Evolutionary conservation across 768 basidiomycete species (phyloP).

Genomic region (Mycena chlorophos): DNA sequence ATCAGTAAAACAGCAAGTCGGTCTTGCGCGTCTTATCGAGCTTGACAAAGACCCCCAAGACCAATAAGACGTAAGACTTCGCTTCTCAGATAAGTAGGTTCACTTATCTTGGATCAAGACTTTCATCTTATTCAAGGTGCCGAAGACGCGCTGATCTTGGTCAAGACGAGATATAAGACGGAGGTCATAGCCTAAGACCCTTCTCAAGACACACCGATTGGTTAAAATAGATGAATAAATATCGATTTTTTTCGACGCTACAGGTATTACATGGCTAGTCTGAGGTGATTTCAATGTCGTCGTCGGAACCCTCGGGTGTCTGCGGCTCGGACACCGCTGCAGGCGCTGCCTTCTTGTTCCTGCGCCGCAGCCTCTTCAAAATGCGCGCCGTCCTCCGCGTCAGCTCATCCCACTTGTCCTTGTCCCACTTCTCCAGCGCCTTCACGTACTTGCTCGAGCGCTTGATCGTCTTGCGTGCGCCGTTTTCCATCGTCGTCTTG

Average conservation of each 20-base stretch:
- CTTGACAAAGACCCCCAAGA: neutral
- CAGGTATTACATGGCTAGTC: neutral
- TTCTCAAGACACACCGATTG: neutral
- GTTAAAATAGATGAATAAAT: neutral
- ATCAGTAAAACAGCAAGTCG: neutral
- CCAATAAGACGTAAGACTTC: neutral
- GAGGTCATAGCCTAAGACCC: neutral
- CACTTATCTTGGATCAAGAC: neutral
- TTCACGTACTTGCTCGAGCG: slow-evolving; percentile 5
- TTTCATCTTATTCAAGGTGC: neutral
- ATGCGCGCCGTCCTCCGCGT: neutral
- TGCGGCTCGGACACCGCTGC: neutral
- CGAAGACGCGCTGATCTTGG: neutral
- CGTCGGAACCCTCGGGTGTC: neutral
- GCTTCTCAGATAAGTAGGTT: neutral
- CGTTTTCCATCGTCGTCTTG: neutral
- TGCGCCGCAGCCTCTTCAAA: neutral
- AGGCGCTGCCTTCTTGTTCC: neutral
- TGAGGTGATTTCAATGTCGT: neutral
- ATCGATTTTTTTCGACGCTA: neutral
- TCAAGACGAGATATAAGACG: neutral
- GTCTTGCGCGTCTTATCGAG: neutral
- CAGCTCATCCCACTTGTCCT: neutral
- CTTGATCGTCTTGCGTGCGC: neutral
- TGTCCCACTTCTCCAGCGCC: neutral